Base-by-base conservation (phyloP, 2,329 filamentous ascomycete genomes). In the Fusarium keratoplasticum region DNA sequence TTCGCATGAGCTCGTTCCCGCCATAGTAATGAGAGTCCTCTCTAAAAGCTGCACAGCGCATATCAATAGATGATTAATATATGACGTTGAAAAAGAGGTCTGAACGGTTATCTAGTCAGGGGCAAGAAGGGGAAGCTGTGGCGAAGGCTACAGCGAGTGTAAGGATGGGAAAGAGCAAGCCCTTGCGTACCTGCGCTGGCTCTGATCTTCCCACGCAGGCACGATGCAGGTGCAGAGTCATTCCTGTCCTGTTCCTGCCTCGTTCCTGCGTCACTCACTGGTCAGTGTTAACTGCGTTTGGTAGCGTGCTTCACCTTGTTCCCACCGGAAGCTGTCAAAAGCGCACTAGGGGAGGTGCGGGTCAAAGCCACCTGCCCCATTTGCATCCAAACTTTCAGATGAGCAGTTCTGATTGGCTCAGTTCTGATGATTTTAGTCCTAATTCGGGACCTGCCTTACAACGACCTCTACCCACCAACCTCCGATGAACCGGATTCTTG, bases 261-360 rank as follows among this genome's bases (percentile, higher is more conserved):
- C n/a, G 54, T 65, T 65, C 62, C 63, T 61, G 63, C 35, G 20
- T 64, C n/a, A 25, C 52, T 35, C 31, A 31, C 31, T 31, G 22
- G 31, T 38, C 40, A n/a, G 33, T 27, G 18, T 50, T 61, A 50
- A 38, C 42, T 67, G 36, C 36, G 29, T 55, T 38, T 69, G 18
- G 38, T 38, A 18, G 18, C 33, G 38, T 74, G 47, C 72, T 44
- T 44, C 20, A 44, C 20, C 55, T 63, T 73, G 42, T 61, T 67
- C 61, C 67, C 64, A 47, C 70, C 70, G 73, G 61, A 75, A 75
- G 36, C 58, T 73, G 66, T 65, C 72, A 71, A 61, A 61, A 29
- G 61, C 40, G 50, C 25, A 66, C 67, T 59, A 64, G 31, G 22
- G 59, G 42, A 65, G 67, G 61, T 54, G 54, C 64, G 36, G 61